phyloP scores from a whole-genome alignment of 2,329 filamentous ascomycete genomes.

The Neurospora crassa region DNA sequence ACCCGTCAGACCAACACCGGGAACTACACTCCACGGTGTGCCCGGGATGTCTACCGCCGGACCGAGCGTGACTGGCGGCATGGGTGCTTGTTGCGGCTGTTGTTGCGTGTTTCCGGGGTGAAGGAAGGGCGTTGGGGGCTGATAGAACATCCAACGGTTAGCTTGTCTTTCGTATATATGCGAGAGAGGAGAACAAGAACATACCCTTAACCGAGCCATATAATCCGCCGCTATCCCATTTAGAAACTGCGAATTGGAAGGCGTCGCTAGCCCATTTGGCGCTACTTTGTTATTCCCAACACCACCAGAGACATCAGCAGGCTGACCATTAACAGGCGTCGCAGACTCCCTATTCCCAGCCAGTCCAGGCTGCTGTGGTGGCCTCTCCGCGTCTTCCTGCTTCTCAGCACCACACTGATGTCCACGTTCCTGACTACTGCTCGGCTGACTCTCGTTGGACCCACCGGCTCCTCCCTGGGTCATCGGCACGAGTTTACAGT shows the following conservation, averaged over 20 bases:
- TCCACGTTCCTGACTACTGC: slow-evolving; percentile 9
- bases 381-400: background rate
- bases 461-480: slow-evolving; percentile 35
- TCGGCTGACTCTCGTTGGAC: slow-evolving; percentile 1
- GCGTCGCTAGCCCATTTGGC: background rate
- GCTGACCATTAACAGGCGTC: background rate
- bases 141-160: background rate
- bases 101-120: background rate
- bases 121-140: background rate
- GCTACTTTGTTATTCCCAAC: background rate
- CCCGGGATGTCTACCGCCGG: background rate
- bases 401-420: background rate
- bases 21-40: background rate
- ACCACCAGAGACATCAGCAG: background rate
- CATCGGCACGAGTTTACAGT: slow-evolving; percentile 44
- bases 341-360: background rate
- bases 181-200: background rate
- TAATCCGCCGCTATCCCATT: background rate
- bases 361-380: background rate
- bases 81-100: background rate
- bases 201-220: background rate
- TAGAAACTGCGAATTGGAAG: background rate
- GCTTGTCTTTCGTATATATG: background rate
- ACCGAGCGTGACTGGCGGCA: background rate
- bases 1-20: background rate